phyloP scores from a whole-genome alignment of 73 alveolate genomes.

The Tetrahymena elliotti region DNA sequence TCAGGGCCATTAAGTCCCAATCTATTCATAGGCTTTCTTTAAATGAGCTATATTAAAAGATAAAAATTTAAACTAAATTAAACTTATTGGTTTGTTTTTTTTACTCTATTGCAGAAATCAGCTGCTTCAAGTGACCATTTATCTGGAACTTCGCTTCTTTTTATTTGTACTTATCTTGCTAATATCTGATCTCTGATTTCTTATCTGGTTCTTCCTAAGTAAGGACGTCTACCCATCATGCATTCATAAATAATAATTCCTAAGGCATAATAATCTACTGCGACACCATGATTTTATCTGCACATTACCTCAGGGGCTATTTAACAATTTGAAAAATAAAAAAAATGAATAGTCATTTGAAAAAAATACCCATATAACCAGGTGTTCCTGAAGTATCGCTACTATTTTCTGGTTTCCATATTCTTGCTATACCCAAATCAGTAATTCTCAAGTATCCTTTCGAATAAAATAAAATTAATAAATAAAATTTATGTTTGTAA shows the following conservation, averaged over 20 bases:
- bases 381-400: conserved; percentile 69
- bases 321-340: too few species aligned
- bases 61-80: neutral
- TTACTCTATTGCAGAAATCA: conserved; percentile 75
- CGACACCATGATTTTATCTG: conserved; percentile 43
- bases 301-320: conserved; percentile 68
- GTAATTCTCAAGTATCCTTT: conserved; percentile 55
- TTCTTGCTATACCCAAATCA: conserved; percentile 59
- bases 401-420: conserved; percentile 19
- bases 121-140: conserved; percentile 93
- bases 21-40: conserved; percentile 77
- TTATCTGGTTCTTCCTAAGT: conserved; percentile 67
- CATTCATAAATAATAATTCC: conserved; percentile 61
- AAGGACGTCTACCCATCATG: conserved; percentile 80
- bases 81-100: neutral
- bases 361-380: conserved; percentile 57
- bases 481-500: neutral
- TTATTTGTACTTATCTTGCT: conserved; percentile 55
- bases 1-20: conserved; percentile 73
- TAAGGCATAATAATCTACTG: conserved; percentile 53
- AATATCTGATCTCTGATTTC: conserved; percentile 65
- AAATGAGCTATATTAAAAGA: conserved; percentile 38
- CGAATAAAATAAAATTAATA: neutral
- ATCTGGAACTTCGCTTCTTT: conserved; percentile 72
- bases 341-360: too few species aligned